These are phyloP conservation scores for Ogataea zsoltii DNA, from an alignment of 805 yeast genomes.

Conservation along the genomic window DNA sequence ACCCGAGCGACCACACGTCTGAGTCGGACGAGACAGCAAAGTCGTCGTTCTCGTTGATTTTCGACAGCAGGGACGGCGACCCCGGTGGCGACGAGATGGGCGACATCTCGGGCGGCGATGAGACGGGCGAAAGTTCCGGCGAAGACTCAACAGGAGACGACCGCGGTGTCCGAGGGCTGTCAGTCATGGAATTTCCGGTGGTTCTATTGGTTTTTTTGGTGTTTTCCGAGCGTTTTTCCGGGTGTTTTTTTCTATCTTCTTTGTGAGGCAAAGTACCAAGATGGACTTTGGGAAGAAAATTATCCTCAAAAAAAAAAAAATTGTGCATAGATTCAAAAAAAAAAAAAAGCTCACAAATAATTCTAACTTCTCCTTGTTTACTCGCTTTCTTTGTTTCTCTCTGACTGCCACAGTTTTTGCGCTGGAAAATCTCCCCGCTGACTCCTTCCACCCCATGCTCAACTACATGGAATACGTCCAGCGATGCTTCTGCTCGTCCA, in stretches of 20 bases:
- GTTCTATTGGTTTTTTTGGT: too few species aligned
- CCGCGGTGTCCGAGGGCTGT: slow-evolving; percentile 5
- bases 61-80: slow-evolving; percentile 31
- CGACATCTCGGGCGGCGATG: slow-evolving; percentile 10
- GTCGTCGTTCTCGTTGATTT: slow-evolving; percentile 31
- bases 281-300: too few species aligned
- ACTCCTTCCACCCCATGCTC: slow-evolving; percentile 48
- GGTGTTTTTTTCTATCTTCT: too few species aligned
- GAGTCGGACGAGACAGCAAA: slow-evolving; percentile 34
- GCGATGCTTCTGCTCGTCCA: slow-evolving; percentile 63
- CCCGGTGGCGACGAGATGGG: slow-evolving; percentile 27
- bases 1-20: slow-evolving; percentile 32
- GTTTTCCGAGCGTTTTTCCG: too few species aligned
- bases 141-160: slow-evolving; percentile 14
- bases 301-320: too few species aligned
- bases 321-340: too few species aligned
- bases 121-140: slow-evolving; percentile 13
- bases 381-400: too few species aligned
- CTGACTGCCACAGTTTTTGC: too few species aligned
- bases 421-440: not conserved
- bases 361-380: too few species aligned
- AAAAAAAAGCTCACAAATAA: too few species aligned
- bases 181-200: too few species aligned
- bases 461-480: slow-evolving; percentile 86
- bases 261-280: too few species aligned